Conservation (phyloP, 768 basidiomycete species). For the Lyophyllum decastes region DNA sequence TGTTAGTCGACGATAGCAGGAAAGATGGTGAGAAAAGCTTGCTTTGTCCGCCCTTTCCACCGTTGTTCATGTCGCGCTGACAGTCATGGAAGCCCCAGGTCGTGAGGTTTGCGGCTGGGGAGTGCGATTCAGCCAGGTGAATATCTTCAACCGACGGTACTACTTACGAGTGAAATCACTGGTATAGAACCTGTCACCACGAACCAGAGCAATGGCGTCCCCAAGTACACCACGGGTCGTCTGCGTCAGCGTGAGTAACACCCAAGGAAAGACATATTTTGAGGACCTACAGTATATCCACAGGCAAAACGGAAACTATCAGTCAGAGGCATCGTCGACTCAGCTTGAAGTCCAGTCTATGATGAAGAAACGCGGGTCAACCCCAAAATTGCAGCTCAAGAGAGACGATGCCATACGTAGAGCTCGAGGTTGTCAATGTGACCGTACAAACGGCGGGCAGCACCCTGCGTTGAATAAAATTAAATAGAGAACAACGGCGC, state of each 20-base stretch:
- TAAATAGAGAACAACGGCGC: too few relatives aligned
- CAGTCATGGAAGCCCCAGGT: conserved; percentile 56
- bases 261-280: background rate
- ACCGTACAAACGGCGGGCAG: conserved; percentile 29
- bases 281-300: conserved; percentile 26
- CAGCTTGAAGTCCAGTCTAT: conserved; percentile 28
- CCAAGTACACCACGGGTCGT: conserved; percentile 50
- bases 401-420: conserved; percentile 19
- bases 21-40: background rate
- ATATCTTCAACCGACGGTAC: too few relatives aligned
- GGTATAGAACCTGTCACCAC: conserved; percentile 55
- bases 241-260: conserved; percentile 18
- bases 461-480: conserved; percentile 7
- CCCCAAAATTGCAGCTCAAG: background rate
- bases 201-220: conserved; percentile 51
- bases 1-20: background rate
- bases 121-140: too few relatives aligned
- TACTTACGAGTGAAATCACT: conserved; percentile 47
- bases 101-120: conserved; percentile 46
- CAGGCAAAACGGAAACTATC: conserved; percentile 26
- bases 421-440: conserved; percentile 33
- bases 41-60: conserved; percentile 24
- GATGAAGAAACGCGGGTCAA: background rate
- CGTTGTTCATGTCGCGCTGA: conserved; percentile 36
- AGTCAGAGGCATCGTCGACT: conserved; percentile 29